Evolutionary conservation across 179 eudicot genomes (phyloP).

Genomic region (Vitellaria paradoxa): DNA sequence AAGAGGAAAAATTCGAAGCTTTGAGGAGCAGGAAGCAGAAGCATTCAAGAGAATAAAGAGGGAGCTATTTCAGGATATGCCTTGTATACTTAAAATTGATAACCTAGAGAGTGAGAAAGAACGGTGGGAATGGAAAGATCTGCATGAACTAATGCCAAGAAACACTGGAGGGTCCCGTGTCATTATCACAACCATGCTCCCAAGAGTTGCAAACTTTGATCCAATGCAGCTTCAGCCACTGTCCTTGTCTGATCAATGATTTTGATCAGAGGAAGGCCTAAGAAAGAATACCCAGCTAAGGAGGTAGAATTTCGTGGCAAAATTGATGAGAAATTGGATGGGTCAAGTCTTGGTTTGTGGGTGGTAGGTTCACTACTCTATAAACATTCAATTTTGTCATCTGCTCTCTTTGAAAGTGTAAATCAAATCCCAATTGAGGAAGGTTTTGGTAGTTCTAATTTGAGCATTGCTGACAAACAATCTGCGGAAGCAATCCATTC

Average conservation of each 20-base stretch:
- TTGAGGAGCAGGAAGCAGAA: conserved; percentile 87
- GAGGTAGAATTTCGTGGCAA: conserved; percentile 55
- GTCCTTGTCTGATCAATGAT: conserved; percentile 58
- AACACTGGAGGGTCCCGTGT: conserved; percentile 80
- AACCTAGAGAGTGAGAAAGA: conserved; percentile 75
- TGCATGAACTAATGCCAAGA: conserved; percentile 76
- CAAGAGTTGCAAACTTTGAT: conserved; percentile 67
- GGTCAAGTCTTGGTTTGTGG: conserved; percentile 68
- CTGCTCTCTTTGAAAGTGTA: conserved; percentile 62
- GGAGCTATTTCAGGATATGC: conserved; percentile 75
- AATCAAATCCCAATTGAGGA: conserved; percentile 46
- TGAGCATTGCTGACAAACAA: conserved; percentile 42
- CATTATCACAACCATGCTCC: conserved; percentile 69
- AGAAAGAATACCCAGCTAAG: conserved; percentile 55
- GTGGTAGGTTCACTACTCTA: conserved; percentile 64
- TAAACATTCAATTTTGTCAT: conserved; percentile 66
- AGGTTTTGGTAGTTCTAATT: conserved; percentile 21
- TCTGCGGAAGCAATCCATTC: conserved; percentile 52
- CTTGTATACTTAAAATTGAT: conserved; percentile 72
- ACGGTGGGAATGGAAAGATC: conserved; percentile 92
- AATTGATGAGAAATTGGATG: conserved; percentile 55
- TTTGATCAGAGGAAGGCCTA: conserved; percentile 57
- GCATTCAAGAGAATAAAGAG: conserved; percentile 80
- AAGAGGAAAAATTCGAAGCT: conserved; percentile 74
- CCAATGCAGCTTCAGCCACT: conserved; percentile 61